Conservation (phyloP, 2,329 filamentous ascomycete genomes). For the Orbilia blumenaviensis region DNA sequence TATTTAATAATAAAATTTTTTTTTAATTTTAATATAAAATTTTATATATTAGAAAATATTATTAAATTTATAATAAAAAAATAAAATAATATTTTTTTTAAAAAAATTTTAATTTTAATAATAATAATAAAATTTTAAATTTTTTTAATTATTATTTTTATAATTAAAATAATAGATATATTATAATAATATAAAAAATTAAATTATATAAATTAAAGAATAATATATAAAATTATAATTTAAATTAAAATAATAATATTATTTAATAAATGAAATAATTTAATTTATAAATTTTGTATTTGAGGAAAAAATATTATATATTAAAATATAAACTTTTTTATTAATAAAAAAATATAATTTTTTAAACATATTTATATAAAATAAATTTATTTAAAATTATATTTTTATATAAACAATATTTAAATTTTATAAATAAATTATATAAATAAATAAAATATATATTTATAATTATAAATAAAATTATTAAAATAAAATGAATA, state of each 20-base stretch:
- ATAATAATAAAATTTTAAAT: neutral
- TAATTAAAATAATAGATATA: neutral
- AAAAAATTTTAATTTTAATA: neutral
- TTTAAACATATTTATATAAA: slow-evolving; percentile 1
- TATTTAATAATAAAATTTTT: neutral
- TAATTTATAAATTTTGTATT: slow-evolving; percentile 6
- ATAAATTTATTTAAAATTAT: neutral
- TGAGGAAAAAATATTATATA: slow-evolving; percentile 5
- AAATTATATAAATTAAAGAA: slow-evolving; percentile 3
- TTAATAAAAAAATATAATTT: neutral
- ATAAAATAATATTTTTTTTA: neutral
- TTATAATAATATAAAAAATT: neutral
- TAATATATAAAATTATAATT: slow-evolving; percentile 2
- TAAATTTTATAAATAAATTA: slow-evolving; percentile 55
- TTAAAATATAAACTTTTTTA: neutral
- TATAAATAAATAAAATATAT: slow-evolving; percentile 55
- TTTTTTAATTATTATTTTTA: neutral
- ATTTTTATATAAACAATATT: slow-evolving; percentile 51
- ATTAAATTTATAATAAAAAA: neutral
- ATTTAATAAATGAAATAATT: slow-evolving; percentile 6
- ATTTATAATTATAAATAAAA: slow-evolving; percentile 54
- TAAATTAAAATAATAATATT: slow-evolving; percentile 8
- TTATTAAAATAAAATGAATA: slow-evolving; percentile 48
- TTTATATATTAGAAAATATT: neutral
- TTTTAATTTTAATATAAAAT: neutral